Base-by-base conservation (phyloP, 179 eudicot genomes). In the Sideroxylon spinosum region DNA sequence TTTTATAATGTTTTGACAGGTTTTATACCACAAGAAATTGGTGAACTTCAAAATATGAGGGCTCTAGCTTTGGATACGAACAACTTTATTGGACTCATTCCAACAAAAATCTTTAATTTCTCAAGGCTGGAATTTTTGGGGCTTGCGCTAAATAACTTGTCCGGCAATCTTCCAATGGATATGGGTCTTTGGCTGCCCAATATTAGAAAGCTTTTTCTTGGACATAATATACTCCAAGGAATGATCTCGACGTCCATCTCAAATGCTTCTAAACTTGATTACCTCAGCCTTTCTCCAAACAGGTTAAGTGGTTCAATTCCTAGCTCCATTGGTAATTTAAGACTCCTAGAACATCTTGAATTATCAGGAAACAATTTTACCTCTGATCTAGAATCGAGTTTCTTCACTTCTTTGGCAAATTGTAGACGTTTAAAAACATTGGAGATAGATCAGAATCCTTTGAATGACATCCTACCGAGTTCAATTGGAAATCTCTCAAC, bases 401-500 rank as follows among this genome's bases (percentile, higher is more conserved):
- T 65, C 69, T 4, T 65, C 69, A 65, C 60, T 71, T 71, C 74
- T 32, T 71, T 71, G 59, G 4, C 17, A 71, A 50, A 50, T 0
- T 64, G 5, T 23, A 53, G 11, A 23, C 63, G 1, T 48, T 73
- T 25, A 63, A 63, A 9, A 73, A 73, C 37, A 29, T 55, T 73
- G 26, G 7, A 4, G 22, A 57, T 48, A 13, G 1, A 63, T 73
- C 5, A 17, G 5, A 28, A 0, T 1, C 2, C 76, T 73, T 6
- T 13, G 26, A 22, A 6, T 73, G 4, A 4, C 13, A 16, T 1
- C 0, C 49, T 73, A 9, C 76, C 76, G 3, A 7, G 0, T 11
- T 56, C 50, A 9, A 55, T 73, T 26, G 76, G 76, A 8, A 73
- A 73, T 56, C 49, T 73, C 23, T 53, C 76, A 14, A 26, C 48